These are phyloP conservation scores for Leccinellum rugosiceps DNA, from an alignment of 768 basidiomycete species.

Conservation along the genomic window DNA sequence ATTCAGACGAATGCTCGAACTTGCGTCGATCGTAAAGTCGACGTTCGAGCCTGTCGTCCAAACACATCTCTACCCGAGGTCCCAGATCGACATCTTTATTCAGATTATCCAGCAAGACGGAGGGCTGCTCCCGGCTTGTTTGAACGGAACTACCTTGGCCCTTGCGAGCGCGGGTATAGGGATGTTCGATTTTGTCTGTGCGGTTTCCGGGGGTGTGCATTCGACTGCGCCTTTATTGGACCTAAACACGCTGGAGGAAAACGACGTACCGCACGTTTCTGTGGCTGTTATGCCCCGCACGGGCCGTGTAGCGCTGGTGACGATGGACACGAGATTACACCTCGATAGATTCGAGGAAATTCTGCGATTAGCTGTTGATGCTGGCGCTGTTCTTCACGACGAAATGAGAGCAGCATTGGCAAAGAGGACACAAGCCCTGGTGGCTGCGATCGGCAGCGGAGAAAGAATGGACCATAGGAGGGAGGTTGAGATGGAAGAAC, in stretches of 20 bases:
- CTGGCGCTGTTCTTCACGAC: constrained; percentile 68
- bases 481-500: constrained; percentile 39
- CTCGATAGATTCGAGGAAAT: constrained; percentile 92
- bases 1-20: constrained; percentile 78
- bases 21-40: constrained; percentile 82
- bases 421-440: constrained; percentile 57
- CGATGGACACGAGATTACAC: constrained; percentile 92
- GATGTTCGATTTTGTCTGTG: constrained; percentile 86
- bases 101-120: constrained; percentile 95
- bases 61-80: constrained; percentile 86
- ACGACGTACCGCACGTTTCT: constrained; percentile 83
- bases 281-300: constrained; percentile 88
- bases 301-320: constrained; percentile 80
- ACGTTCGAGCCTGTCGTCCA: constrained; percentile 97
- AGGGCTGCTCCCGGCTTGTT: constrained; percentile 82
- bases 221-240: constrained; percentile 81
- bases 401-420: constrained; percentile 81
- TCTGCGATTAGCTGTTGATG: constrained; percentile 73
- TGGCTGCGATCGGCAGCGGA: constrained; percentile 56
- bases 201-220: constrained; percentile 85
- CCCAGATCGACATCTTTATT: constrained; percentile 90
- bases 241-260: constrained; percentile 85
- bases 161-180: constrained; percentile 89
- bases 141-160: constrained; percentile 93
- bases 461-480: constrained; percentile 31